Base-by-base conservation (phyloP, 257 asterid genomes). In the Solanum tarapatanum region DNA sequence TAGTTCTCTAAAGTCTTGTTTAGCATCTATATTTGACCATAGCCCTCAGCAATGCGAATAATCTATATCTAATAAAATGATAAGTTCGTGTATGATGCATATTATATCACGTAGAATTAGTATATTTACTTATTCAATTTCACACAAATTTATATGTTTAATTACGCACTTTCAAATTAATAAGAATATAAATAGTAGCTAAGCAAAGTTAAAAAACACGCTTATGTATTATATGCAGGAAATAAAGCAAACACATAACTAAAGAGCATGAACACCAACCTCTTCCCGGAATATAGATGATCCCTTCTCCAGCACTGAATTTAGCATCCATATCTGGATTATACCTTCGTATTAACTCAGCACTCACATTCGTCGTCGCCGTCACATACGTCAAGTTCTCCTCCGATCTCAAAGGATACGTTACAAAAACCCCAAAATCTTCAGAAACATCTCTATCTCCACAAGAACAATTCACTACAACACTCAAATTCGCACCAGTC, bases 401-500 rank as follows among this genome's bases (percentile, higher is more conserved):
- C 87, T 91, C 97, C 2, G 6, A 73, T 89, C 94, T 87, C 88
- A 95, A 16, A 60, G 99, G 98, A 86, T 94, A 96, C 16, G 98
- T 94, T 1, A 93, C 69, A 77, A 96, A 96, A 95, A 96, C 68
- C 2, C 98, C 98, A 87, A 91, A 96, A 30, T 89, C 94, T 87
- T 64, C n/a, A 23, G 90, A 88, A 23, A 96, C 93, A 7, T 35
- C 36, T 84, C 45, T 80, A 88, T 95, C 88, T 83, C 99, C 99
- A 87, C 99, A 96, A 79, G 94, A 94, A 86, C 99, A 96, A 82
- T 94, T 95, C 88, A 96, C 99, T 17, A 92, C 19, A 80, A 95
- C 98, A 37, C 86, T 93, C 88, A 96, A 3, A 16, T 24, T 32
- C 73, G 39, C 93, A 45, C 87, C 91, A 43, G 74, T 90, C 74